Percentiles rank a stretch among this genome's conserved stretches.
phyloP scores from a whole-genome alignment of 768 basidiomycete genomes.

The Hypholoma fasciculare region DNA sequence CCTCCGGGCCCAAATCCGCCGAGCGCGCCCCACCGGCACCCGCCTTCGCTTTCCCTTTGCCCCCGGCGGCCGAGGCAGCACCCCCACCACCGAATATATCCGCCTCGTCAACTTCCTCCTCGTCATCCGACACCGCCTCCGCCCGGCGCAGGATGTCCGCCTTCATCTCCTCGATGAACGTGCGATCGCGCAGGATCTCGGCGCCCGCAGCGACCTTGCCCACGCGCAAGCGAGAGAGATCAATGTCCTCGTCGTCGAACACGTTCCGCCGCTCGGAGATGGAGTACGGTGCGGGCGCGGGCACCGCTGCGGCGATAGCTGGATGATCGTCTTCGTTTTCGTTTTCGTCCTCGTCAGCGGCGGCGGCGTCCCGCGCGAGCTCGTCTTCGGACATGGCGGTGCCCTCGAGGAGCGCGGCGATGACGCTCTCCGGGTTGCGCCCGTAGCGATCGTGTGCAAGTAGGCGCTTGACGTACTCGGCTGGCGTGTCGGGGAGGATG shows the following conservation, averaged over 20 bases:
- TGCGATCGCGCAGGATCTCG: slow-evolving; percentile 55
- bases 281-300: slow-evolving; percentile 10
- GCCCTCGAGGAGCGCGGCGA: slow-evolving; percentile 76
- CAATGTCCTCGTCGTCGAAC: slow-evolving; percentile 74
- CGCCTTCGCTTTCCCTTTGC: slow-evolving; percentile 28
- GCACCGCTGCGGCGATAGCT: not conserved
- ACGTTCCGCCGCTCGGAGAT: slow-evolving; percentile 62
- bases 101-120: slow-evolving; percentile 40
- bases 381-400: slow-evolving; percentile 49
- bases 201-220: slow-evolving; percentile 62
- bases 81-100: slow-evolving; percentile 1
- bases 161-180: slow-evolving; percentile 75
- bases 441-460: slow-evolving; percentile 50
- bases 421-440: slow-evolving; percentile 60
- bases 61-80: slow-evolving; percentile 11
- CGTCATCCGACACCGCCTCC: slow-evolving; percentile 64
- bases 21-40: slow-evolving; percentile 4
- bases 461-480: slow-evolving; percentile 58
- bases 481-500: slow-evolving; percentile 64
- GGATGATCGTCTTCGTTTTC: not conserved
- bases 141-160: slow-evolving; percentile 78
- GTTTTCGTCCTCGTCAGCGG: not conserved
- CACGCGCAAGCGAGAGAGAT: slow-evolving; percentile 54
- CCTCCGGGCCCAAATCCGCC: slow-evolving; percentile 52
- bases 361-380: slow-evolving; percentile 9